Base-by-base conservation (phyloP, 148 eudicot species). In the Amaranthus palmeri region DNA sequence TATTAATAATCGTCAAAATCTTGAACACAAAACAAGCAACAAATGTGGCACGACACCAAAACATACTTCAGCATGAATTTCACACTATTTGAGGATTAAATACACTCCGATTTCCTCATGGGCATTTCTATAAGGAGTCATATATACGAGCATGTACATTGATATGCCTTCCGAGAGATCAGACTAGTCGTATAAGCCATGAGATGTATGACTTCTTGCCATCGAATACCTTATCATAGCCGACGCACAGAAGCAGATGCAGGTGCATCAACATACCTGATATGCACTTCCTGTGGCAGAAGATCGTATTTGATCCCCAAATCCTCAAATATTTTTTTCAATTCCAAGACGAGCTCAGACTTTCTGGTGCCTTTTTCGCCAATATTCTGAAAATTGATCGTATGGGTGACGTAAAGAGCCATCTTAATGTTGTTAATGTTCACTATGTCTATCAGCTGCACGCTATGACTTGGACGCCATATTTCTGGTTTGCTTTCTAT, bases 401-500 rank as follows among this genome's bases (percentile, higher is more conserved):
- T 93, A 69, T 93, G 98, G 53, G 74, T 84, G 5, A 89, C 82
- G 64, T 78, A 81, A 1, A 95, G 87, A 45, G 75, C 87, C 88
- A 91, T 86, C 58, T 81, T 83, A 83, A 95, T 80, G 78, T 87
- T 89, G 90, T 89, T 78, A 76, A 91, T 74, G 72, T 91, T 79
- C 67, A 85, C 85, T 49, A 95, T 80, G 40, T 91, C 98, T 83
- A 81, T 89, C 47, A 91, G 71, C 73, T 69, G 86, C 70, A 93
- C 81, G 43, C 85, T 80, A 67, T 86, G 93, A 54, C 73, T 51
- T 46, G 93, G 79, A 52, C 85, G 81, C 98, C 98, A 95, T 48
- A 83, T 86, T 47, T 84, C 86, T 25, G 97, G 88, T 65, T 95
- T 91, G 84, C 85, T 86, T 48, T 95, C 93, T 55, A 91, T 55